A percentile compares a stretch with the other conserved stretches of the same genome.
These are phyloP conservation scores for Zasmidium cellare DNA, from an alignment of 2,329 filamentous ascomycete species.

Conservation along the genomic window DNA sequence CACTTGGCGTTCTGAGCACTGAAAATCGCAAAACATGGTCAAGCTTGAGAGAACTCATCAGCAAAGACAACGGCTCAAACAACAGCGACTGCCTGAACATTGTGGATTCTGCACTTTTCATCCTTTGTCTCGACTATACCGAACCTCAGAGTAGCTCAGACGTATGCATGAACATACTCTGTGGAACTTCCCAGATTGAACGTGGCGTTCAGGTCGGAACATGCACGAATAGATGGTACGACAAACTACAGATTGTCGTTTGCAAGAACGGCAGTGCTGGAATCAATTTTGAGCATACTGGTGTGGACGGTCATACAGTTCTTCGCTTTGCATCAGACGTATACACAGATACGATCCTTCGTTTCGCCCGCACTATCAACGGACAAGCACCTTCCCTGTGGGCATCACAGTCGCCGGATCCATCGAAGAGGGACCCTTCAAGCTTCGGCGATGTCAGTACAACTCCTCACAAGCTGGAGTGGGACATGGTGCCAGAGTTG, in stretches of 20 bases:
- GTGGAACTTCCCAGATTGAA: constrained; percentile 87
- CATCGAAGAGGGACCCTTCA: constrained; percentile 83
- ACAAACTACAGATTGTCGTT: constrained; percentile 98
- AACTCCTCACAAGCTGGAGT: constrained; percentile 92
- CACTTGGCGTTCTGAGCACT: constrained; percentile 88
- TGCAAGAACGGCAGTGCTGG: constrained; percentile 98
- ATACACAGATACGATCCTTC: constrained; percentile 95
- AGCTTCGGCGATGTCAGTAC: constrained; percentile 93
- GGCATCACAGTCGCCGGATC: constrained; percentile 87
- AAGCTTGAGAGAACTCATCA: constrained; percentile 81
- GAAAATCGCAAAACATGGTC: constrained; percentile 98
- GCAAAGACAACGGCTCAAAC: constrained; percentile 81
- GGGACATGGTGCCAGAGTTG: constrained; percentile 94
- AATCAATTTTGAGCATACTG: constrained; percentile 99
- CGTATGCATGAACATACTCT: constrained; percentile 98
- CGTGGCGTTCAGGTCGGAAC: constrained; percentile 94
- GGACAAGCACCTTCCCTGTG: constrained; percentile 88
- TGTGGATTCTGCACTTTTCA: constrained; percentile 89
- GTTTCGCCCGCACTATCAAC: constrained; percentile 94
- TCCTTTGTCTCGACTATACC: constrained; percentile 89
- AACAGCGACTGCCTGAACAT: constrained; percentile 96
- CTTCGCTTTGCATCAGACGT: constrained; percentile 93
- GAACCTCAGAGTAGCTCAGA: constrained; percentile 78
- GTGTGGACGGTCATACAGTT: constrained; percentile 95
- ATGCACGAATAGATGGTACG: constrained; percentile 98